Percentiles rank a stretch among this genome's conserved stretches.
These are phyloP conservation scores for Geranomyces michiganensis DNA, from an alignment of 192 early-diverging fungal species.

Conservation along the genomic window DNA sequence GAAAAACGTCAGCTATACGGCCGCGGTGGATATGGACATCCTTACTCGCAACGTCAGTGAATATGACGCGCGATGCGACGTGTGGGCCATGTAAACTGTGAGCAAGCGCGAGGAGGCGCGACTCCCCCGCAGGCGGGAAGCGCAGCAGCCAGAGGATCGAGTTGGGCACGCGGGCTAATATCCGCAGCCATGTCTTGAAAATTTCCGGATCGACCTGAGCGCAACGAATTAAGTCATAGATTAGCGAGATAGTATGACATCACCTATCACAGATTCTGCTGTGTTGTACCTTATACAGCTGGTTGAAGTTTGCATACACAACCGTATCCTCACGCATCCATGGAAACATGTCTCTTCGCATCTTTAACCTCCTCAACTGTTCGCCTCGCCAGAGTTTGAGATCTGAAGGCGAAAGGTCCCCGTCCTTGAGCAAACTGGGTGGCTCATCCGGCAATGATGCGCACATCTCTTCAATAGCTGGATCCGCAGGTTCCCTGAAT, in stretches of 20 bases:
- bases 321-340: conserved; percentile 76
- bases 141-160: conserved; percentile 88
- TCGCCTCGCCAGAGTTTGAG: conserved; percentile 69
- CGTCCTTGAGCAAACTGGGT: conserved; percentile 16
- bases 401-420: conserved; percentile 15
- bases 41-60: conserved; percentile 74
- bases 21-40: conserved; percentile 91
- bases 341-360: conserved; percentile 87
- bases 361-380: conserved; percentile 76
- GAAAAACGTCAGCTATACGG: conserved; percentile 86
- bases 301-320: conserved; percentile 97
- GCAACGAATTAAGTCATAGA: conserved; percentile 7
- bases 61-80: conserved; percentile 79
- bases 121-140: conserved; percentile 86
- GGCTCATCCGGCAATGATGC: conserved; percentile 15
- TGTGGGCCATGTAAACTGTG: conserved; percentile 72
- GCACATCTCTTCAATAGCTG: conserved; percentile 40
- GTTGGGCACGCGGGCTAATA: conserved; percentile 79
- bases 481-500: conserved; percentile 78
- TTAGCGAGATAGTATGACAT: neutral
- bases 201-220: conserved; percentile 80
- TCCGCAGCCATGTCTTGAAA: conserved; percentile 83
- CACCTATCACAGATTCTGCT: neutral
- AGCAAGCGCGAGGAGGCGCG: conserved; percentile 72
- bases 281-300: conserved; percentile 79